phyloP scores from a whole-genome alignment of 495 filamentous ascomycete genomes.

The Penicillium chermesinum region DNA sequence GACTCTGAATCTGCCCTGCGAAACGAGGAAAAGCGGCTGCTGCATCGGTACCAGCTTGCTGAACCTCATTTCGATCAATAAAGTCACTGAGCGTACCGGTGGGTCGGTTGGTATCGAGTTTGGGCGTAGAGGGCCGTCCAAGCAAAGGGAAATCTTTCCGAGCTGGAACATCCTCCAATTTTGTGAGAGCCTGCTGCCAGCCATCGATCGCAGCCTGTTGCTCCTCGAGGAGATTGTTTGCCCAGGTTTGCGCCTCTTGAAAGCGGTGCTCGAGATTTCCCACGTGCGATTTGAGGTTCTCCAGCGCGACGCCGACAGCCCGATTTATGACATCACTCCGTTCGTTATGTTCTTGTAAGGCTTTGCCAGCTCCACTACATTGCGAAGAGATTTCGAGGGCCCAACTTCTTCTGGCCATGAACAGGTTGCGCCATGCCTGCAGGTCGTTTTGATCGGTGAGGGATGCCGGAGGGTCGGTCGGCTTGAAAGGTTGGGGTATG shows the following conservation, averaged over 20 bases:
- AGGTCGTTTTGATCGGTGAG: conserved; percentile 68
- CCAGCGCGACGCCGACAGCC: conserved; percentile 69
- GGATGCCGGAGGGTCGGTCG: conserved; percentile 63
- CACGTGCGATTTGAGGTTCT: conserved; percentile 75
- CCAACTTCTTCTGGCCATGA: conserved; percentile 69
- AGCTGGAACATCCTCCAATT: conserved; percentile 56
- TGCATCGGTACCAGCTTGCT: conserved; percentile 54
- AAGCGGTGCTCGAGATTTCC: conserved; percentile 69
- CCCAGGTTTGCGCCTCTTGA: conserved; percentile 67
- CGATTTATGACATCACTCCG: conserved; percentile 69
- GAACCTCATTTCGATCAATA: conserved; percentile 61
- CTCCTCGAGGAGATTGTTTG: conserved; percentile 62
- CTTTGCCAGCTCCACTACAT: conserved; percentile 53
- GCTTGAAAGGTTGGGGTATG: conserved; percentile 52
- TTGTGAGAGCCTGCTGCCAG: conserved; percentile 63
- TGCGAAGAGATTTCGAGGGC: conserved; percentile 61
- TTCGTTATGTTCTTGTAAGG: conserved; percentile 48
- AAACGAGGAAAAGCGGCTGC: conserved; percentile 47
- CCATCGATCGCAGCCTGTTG: conserved; percentile 58
- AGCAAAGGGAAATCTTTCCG: conserved; percentile 55
- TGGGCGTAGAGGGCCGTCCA: conserved; percentile 39
- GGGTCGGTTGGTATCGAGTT: conserved; percentile 28
- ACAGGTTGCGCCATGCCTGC: conserved; percentile 76
- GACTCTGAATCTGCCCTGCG: conserved; percentile 43
- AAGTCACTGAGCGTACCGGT: conserved; percentile 63